Evolutionary conservation across 805 yeast species (phyloP).

Genomic region (Teunomyces tritomae): DNA sequence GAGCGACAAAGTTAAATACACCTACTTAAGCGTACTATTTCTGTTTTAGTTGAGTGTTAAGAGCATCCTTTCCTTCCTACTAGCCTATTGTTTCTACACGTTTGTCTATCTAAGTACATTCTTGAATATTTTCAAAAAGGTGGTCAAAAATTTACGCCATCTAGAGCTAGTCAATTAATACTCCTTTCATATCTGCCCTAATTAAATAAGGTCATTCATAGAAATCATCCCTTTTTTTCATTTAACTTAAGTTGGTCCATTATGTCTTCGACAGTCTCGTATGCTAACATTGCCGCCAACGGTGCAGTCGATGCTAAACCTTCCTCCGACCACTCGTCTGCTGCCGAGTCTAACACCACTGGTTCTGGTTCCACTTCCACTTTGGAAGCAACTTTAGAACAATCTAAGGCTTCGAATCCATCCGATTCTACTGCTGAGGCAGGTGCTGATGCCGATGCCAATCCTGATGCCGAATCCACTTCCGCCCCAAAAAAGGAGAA

Average conservation of each 20-base stretch:
- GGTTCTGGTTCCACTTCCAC: conserved; percentile 8
- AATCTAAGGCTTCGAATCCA: conserved; percentile 6
- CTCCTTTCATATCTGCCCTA: background rate
- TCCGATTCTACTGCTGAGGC: conserved; percentile 5
- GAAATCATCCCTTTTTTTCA: background rate
- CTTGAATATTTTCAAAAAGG: background rate
- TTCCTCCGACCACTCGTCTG: conserved; percentile 5
- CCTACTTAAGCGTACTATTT: background rate
- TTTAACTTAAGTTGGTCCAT: background rate
- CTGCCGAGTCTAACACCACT: conserved; percentile 5
- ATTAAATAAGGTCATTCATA: background rate
- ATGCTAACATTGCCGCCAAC: conserved; percentile 43
- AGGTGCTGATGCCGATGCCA: conserved; percentile 9
- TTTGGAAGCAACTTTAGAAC: conserved; percentile 2
- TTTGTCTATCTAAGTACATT: background rate
- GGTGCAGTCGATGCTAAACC: conserved; percentile 17
- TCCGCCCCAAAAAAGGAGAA: conserved; percentile 21
- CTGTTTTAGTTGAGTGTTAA: background rate
- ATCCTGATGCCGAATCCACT: conserved; percentile 6
- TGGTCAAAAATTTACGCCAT: background rate
- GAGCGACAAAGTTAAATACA: background rate
- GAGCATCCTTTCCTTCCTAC: background rate
- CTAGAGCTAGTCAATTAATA: background rate
- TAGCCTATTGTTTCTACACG: background rate
- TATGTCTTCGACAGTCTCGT: conserved; percentile 32